A percentile compares a stretch with the other conserved stretches of the same genome.
phyloP scores from a whole-genome alignment of 139 green algal species.

The Chara braunii region DNA sequence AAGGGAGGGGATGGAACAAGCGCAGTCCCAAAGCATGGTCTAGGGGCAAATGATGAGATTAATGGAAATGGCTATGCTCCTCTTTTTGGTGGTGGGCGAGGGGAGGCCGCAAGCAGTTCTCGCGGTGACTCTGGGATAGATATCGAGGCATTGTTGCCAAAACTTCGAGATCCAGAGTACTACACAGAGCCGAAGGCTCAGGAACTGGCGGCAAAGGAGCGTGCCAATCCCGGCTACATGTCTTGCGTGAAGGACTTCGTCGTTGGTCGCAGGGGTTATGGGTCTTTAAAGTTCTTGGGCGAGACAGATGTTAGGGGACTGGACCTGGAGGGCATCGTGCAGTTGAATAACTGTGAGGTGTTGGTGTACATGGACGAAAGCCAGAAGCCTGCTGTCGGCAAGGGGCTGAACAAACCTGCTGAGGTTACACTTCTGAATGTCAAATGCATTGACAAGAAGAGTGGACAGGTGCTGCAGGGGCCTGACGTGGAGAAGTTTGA shows the following conservation, averaged over 20 bases:
- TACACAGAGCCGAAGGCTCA: conserved; percentile 49
- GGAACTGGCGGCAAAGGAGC: conserved; percentile 55
- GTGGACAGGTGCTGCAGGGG: conserved; percentile 39
- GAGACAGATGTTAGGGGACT: conserved; percentile 67
- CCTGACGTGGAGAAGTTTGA: conserved; percentile 43
- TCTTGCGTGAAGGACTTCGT: conserved; percentile 57
- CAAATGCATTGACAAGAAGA: conserved; percentile 46
- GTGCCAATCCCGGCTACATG: conserved; percentile 47
- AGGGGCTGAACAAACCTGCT: conserved; percentile 71
- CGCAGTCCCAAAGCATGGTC: too few relatives aligned
- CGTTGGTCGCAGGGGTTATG: conserved; percentile 55
- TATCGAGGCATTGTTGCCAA: conserved; percentile 18
- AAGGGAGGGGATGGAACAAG: too few relatives aligned
- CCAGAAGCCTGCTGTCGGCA: conserved; percentile 64
- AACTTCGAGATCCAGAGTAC: conserved; percentile 45
- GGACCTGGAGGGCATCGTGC: conserved; percentile 61
- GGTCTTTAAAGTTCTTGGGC: conserved; percentile 66
- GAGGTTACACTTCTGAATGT: conserved; percentile 67
- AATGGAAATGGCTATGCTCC: too few relatives aligned
- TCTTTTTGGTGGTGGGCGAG: too few relatives aligned
- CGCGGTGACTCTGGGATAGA: too few relatives aligned
- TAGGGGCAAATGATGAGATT: too few relatives aligned
- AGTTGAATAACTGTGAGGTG: conserved; percentile 54
- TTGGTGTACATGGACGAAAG: conserved; percentile 59
- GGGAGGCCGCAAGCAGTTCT: too few relatives aligned